phyloP scores from a whole-genome alignment of 1,284 basidiomycete species.

The Singerocomus inundabilis region DNA sequence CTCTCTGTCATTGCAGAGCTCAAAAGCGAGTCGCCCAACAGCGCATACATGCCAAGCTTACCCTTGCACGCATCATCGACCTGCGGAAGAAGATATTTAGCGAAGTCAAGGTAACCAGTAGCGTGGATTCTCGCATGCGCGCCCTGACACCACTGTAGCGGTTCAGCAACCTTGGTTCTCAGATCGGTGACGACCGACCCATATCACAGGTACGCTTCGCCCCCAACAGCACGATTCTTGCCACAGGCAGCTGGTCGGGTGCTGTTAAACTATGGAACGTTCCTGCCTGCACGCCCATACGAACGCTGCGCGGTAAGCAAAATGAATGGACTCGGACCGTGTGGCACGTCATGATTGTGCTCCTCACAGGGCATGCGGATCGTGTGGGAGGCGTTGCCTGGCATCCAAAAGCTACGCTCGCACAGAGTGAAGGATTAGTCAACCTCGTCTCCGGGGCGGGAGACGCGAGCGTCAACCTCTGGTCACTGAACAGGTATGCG shows the following conservation, averaged over 20 bases:
- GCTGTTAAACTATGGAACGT: slow-evolving; percentile 94
- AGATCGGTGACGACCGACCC: slow-evolving; percentile 95
- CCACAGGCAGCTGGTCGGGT: slow-evolving; percentile 96
- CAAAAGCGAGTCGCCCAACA: slow-evolving; percentile 89
- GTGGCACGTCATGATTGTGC: slow-evolving; percentile 12
- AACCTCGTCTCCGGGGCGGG: slow-evolving; percentile 93
- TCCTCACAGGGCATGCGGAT: slow-evolving; percentile 73
- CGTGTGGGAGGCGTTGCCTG: slow-evolving; percentile 95
- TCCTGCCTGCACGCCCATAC: slow-evolving; percentile 79
- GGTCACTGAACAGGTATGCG: slow-evolving; percentile 80
- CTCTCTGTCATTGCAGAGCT: slow-evolving; percentile 66
- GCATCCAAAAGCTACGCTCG: slow-evolving; percentile 93
- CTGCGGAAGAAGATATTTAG: slow-evolving; percentile 86
- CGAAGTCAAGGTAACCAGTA: slow-evolving; percentile 73
- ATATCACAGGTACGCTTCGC: slow-evolving; percentile 94
- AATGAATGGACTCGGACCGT: background rate
- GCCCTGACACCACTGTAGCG: slow-evolving; percentile 47
- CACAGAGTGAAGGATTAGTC: slow-evolving; percentile 63
- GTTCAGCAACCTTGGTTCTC: slow-evolving; percentile 91
- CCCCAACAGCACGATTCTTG: slow-evolving; percentile 84
- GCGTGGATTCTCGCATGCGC: background rate
- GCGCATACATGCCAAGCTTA: slow-evolving; percentile 81
- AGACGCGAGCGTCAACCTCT: slow-evolving; percentile 83
- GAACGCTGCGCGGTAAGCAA: slow-evolving; percentile 65
- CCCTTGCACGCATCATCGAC: slow-evolving; percentile 90